These are phyloP conservation scores for Nidularia pulvinata DNA, from an alignment of 768 basidiomycete species.

Conservation along the genomic window DNA sequence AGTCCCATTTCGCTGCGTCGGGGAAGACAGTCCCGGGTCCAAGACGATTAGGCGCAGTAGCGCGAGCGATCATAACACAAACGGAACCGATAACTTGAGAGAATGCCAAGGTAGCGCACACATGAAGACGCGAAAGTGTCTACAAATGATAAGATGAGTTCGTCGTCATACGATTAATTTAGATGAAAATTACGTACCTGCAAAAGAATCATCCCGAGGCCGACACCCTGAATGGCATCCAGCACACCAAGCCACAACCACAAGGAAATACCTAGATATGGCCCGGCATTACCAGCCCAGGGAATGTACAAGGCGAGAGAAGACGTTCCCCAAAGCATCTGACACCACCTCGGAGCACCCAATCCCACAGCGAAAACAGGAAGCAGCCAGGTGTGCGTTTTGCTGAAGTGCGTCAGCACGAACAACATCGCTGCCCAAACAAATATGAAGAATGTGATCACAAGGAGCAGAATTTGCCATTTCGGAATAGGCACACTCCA, in stretches of 20 bases:
- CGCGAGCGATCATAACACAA: slow-evolving; percentile 92
- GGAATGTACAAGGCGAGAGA: slow-evolving; percentile 92
- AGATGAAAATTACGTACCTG: slow-evolving; percentile 44
- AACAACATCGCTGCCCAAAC: slow-evolving; percentile 80
- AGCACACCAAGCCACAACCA: slow-evolving; percentile 98
- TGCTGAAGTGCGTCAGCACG: slow-evolving; percentile 83
- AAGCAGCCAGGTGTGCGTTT: slow-evolving; percentile 94
- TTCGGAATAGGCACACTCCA: slow-evolving; percentile 85
- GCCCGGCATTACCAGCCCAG: slow-evolving; percentile 86
- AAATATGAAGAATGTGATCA: slow-evolving; percentile 83
- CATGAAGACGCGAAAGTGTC: slow-evolving; percentile 92
- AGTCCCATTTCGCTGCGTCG: slow-evolving; percentile 90
- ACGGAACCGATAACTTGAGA: slow-evolving; percentile 89
- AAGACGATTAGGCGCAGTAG: slow-evolving; percentile 86
- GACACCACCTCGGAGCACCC: slow-evolving; percentile 95
- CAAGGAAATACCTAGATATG: slow-evolving; percentile 86
- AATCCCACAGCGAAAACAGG: slow-evolving; percentile 96
- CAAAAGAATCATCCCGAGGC: slow-evolving; percentile 88
- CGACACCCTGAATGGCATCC: slow-evolving; percentile 94
- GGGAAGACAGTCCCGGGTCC: slow-evolving; percentile 93
- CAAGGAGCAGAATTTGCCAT: slow-evolving; percentile 81
- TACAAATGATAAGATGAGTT: slow-evolving; percentile 19
- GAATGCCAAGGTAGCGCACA: slow-evolving; percentile 90
- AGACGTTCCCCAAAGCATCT: slow-evolving; percentile 95
- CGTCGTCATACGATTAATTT: slow-evolving; percentile 5